Base-by-base conservation (phyloP, 2,329 filamentous ascomycete species). In the Sclerotinia subarctica region DNA sequence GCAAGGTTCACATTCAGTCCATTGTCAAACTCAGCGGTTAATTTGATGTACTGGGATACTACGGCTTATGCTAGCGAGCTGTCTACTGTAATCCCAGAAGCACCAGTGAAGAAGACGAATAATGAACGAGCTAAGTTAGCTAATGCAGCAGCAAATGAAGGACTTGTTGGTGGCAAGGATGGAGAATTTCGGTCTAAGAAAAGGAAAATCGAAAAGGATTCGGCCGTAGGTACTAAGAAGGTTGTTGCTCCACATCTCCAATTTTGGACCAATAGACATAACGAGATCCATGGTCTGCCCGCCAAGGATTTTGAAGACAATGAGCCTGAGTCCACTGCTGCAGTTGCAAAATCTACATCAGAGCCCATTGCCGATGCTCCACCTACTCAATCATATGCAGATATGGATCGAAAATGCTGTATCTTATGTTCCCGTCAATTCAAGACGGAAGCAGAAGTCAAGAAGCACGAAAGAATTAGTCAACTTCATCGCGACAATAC, bases 1-100 rank as follows among this genome's bases (percentile, higher is more conserved):
- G 83, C 86, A 19, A 82, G 80, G 57, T 88, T 88, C 76, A 90
- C 89, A 0, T 94, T 94, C 74, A 83, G 84, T 44, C 90, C 90
- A 1, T 81, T 92, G 1, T 87, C 86, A 72, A 93, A 93, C 73
- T 83, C 88, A 1, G 81, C 84, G 0, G 79, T 91, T 68, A 87
- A 87, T 69, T 83, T 94, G 53, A 88, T 88, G 74, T 94, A 94
- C 77, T 92, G 91, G 85, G 91, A 94, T 74, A 84, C 88, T 64
- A 86, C 88, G 32, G 89, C 88, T 2, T 94, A 92, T 74, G 88
- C 88, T 1, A 91, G 84, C 56, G 86, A 90, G 72, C 80, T 87
- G 49, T 78, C 86, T 1, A 81, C 92, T 5, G 81, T 83, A 24
- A 81, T 84, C 19, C 79, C 82, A 0, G 79, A 81, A 52, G 72